These are phyloP conservation scores for Colletotrichum cuscutae DNA, from an alignment of 2,329 filamentous ascomycete genomes.

Conservation along the genomic window DNA sequence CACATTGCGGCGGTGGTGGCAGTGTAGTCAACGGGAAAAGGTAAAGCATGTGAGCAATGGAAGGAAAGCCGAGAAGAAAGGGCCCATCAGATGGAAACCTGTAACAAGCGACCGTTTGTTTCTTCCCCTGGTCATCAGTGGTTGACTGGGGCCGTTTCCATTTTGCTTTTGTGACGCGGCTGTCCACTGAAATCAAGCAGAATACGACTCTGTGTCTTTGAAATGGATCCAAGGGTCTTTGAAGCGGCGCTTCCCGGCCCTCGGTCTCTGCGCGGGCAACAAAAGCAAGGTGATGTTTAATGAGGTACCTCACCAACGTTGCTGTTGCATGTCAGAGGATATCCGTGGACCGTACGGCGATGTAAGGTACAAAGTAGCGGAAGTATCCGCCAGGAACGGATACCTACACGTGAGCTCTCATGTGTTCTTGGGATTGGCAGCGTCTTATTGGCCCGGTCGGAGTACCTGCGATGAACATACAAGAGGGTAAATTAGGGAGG, in stretches of 20 bases:
- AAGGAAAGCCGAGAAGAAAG: background rate
- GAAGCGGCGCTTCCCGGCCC: background rate
- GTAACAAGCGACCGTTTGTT: slow-evolving; percentile 12
- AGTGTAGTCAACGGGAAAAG: background rate
- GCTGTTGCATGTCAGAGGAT: background rate
- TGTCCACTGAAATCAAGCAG: background rate
- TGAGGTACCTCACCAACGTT: no score
- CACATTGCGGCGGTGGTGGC: background rate
- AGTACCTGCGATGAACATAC: background rate
- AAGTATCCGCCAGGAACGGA: no score
- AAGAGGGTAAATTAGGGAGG: background rate
- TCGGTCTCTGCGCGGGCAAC: background rate
- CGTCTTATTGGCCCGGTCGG: background rate
- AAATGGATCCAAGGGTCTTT: background rate
- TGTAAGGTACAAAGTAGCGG: no score
- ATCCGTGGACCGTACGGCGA: no score
- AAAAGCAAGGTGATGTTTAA: background rate
- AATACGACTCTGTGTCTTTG: background rate
- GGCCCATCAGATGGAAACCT: background rate
- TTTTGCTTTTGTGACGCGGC: background rate
- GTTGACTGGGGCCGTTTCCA: background rate
- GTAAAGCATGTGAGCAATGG: background rate
- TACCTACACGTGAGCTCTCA: background rate
- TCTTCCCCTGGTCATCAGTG: slow-evolving; percentile 2
- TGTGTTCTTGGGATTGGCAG: background rate